Percentiles rank a stretch among this genome's conserved stretches.
These are phyloP conservation scores for Caryocar brasiliense DNA, from an alignment of 441 rosid genomes.

Conservation along the genomic window DNA sequence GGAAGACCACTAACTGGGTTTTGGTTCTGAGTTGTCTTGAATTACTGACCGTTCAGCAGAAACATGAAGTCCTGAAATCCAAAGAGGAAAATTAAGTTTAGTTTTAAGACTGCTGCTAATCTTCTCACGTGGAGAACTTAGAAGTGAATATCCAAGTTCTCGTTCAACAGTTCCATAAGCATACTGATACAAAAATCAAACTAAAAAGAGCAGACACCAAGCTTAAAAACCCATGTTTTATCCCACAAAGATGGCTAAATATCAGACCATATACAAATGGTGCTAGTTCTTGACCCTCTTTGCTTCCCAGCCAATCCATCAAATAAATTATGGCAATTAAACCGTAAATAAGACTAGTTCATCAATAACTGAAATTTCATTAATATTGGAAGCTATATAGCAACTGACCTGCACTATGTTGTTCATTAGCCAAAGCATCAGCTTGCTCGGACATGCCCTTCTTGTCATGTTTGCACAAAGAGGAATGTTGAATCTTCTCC, in stretches of 20 bases:
- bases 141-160: neutral
- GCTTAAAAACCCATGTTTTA: neutral
- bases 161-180: neutral
- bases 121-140: neutral
- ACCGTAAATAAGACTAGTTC: neutral
- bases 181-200: no score
- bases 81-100: neutral
- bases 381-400: conserved; percentile 2
- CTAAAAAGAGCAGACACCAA: no score
- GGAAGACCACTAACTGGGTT: neutral
- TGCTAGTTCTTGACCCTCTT: neutral
- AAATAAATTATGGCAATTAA: neutral
- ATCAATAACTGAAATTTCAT: neutral
- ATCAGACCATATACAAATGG: neutral
- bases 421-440: conserved; percentile 8
- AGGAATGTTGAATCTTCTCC: conserved; percentile 4
- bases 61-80: conserved; percentile 2
- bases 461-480: conserved; percentile 6
- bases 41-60: conserved; percentile 1
- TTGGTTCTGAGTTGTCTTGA: conserved; percentile 8
- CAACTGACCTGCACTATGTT: conserved; percentile 18
- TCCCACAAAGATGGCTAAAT: neutral
- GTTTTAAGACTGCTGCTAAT: neutral
- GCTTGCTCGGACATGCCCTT: conserved; percentile 11
- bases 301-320: neutral